phyloP scores from a whole-genome alignment of 2,329 filamentous ascomycete genomes.

The Capronia americana region DNA sequence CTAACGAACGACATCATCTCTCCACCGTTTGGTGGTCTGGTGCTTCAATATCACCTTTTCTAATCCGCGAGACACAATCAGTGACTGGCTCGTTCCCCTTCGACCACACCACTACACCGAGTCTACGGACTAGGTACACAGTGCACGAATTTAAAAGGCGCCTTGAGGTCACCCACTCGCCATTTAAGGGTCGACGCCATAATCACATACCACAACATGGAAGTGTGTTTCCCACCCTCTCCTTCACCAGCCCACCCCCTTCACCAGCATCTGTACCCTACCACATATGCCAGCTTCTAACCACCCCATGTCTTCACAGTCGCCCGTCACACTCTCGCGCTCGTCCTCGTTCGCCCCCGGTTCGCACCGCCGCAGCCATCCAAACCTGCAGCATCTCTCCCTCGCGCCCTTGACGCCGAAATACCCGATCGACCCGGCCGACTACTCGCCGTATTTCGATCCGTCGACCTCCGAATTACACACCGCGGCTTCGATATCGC shows the following conservation, averaged over 20 bases:
- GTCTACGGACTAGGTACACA: too few relatives aligned
- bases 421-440: conserved; percentile 56
- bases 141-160: background rate
- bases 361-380: conserved; percentile 60
- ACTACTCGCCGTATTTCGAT: conserved; percentile 47
- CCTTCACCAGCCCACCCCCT: background rate
- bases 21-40: background rate
- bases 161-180: background rate
- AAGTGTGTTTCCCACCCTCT: conserved; percentile 2
- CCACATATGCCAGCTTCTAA: background rate
- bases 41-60: background rate
- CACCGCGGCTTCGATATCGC: conserved; percentile 43
- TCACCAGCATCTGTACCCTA: background rate
- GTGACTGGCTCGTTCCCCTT: background rate
- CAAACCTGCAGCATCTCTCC: conserved; percentile 64
- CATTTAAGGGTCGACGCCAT: too few relatives aligned
- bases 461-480: conserved; percentile 46
- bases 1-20: conserved; percentile 7
- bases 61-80: background rate
- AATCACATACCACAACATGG: background rate
- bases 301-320: conserved; percentile 15
- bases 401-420: conserved; percentile 65
- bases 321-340: conserved; percentile 32
- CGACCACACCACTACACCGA: background rate
- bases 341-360: conserved; percentile 40